Conservation (phyloP, 73 alveolate species). For the Diophrys appendiculata region DNA sequence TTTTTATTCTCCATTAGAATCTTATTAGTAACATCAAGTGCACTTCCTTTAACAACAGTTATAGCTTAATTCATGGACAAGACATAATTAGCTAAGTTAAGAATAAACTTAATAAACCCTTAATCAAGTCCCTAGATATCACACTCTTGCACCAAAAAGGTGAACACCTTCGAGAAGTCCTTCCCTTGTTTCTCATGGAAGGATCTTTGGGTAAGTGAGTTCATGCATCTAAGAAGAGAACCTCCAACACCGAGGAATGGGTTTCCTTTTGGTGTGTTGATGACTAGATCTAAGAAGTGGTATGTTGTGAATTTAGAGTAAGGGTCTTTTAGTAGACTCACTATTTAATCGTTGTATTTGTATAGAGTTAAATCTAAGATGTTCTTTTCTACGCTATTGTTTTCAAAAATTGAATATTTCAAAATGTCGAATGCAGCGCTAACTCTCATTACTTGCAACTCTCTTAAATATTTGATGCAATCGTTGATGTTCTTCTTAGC, state of each 20-base stretch:
- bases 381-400: constrained; percentile 22
- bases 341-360: constrained; percentile 6
- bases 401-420: neutral
- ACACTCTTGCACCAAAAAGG: constrained; percentile 15
- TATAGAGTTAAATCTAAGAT: constrained; percentile 33
- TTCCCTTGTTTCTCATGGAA: constrained; percentile 13
- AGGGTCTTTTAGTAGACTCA: constrained; percentile 36
- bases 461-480: constrained; percentile 9
- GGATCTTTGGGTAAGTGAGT: constrained; percentile 13
- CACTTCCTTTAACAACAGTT: constrained; percentile 33
- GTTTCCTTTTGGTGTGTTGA: constrained; percentile 10
- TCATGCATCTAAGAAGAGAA: constrained; percentile 17
- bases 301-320: constrained; percentile 24
- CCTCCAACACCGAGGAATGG: constrained; percentile 29
- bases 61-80: constrained; percentile 24
- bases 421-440: constrained; percentile 22
- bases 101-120: constrained; percentile 34
- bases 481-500: constrained; percentile 21
- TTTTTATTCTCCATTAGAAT: constrained; percentile 12
- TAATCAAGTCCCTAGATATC: neutral
- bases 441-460: neutral
- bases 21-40: constrained; percentile 29
- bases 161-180: constrained; percentile 39
- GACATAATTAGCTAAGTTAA: constrained; percentile 44
- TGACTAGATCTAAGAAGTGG: constrained; percentile 1